Conservation (phyloP, 2,329 filamentous ascomycete species). For the Magnaporthiopsis incrustans region DNA sequence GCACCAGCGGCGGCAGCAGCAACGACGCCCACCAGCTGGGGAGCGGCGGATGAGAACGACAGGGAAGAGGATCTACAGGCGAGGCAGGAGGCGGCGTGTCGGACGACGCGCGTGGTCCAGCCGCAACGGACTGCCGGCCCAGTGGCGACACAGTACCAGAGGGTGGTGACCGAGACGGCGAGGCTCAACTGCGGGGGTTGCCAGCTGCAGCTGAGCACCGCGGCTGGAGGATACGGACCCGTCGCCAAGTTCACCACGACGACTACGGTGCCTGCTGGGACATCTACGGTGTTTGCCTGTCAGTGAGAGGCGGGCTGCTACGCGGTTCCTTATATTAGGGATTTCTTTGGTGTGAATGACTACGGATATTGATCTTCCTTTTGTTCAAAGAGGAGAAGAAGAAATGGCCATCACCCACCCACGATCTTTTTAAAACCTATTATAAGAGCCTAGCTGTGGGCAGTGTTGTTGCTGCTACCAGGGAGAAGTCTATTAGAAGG, state of each 20-base stretch:
- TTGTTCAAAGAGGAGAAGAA: too few relatives aligned
- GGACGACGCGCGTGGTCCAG: slow-evolving; percentile 16
- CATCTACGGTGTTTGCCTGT: slow-evolving; percentile 17
- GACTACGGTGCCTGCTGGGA: slow-evolving; percentile 15
- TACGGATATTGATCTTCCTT: too few relatives aligned
- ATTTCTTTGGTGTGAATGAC: too few relatives aligned
- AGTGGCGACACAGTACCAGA: slow-evolving; percentile 14
- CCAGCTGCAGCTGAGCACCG: slow-evolving; percentile 15
- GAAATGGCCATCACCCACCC: too few relatives aligned
- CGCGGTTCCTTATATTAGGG: too few relatives aligned
- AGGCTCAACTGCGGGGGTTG: slow-evolving; percentile 17
- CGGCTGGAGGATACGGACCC: slow-evolving; percentile 17
- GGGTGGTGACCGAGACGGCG: slow-evolving; percentile 14
- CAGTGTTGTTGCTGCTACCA: too few relatives aligned
- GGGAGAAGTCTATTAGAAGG: too few relatives aligned
- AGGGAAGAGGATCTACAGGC: slow-evolving; percentile 14
- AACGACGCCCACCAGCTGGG: too few relatives aligned
- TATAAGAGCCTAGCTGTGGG: too few relatives aligned
- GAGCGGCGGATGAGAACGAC: slow-evolving; percentile 3
- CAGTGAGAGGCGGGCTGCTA: slow-evolving; percentile 4
- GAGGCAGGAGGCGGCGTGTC: slow-evolving; percentile 11
- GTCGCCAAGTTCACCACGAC: slow-evolving; percentile 16
- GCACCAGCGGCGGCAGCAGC: neutral
- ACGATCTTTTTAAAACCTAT: too few relatives aligned
- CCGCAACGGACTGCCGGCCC: slow-evolving; percentile 16